Evolutionary conservation across 257 asterid species (phyloP).

Genomic region (Penstemon newberryi): DNA sequence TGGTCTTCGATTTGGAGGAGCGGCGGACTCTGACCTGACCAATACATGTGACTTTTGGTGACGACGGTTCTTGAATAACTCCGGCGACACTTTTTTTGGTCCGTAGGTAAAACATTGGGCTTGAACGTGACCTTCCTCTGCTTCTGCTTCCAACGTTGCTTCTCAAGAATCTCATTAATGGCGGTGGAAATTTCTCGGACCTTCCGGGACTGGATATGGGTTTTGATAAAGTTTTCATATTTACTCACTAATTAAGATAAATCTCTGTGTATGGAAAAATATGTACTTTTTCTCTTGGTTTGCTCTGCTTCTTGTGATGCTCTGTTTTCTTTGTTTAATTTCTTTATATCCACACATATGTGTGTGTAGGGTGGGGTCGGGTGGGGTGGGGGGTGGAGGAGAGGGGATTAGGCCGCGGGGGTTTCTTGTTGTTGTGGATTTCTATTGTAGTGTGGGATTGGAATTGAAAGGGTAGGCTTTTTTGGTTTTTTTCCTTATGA

Average conservation of each 20-base stretch:
- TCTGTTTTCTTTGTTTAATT: constrained; percentile 7
- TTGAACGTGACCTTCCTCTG: constrained; percentile 65
- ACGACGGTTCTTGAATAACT: constrained; percentile 61
- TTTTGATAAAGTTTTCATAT: constrained; percentile 55
- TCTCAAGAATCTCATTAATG: constrained; percentile 69
- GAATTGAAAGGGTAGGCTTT: neutral
- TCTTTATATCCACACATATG: neutral
- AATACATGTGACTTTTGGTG: constrained; percentile 88
- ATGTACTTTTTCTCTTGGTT: neutral
- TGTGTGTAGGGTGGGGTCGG: neutral
- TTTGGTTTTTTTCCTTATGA: neutral
- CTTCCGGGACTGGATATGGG: constrained; percentile 75
- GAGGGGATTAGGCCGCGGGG: neutral
- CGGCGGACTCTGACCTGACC: constrained; percentile 84
- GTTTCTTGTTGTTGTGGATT: too few relatives aligned
- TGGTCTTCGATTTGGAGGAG: constrained; percentile 36
- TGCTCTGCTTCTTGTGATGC: neutral
- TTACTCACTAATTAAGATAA: neutral
- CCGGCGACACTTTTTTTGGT: constrained; percentile 31
- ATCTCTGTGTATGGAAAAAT: neutral
- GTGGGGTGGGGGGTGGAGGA: neutral
- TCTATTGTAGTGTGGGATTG: too few relatives aligned
- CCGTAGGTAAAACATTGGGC: constrained; percentile 69
- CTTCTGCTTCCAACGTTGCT: constrained; percentile 73
- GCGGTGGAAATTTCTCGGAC: constrained; percentile 82